A percentile compares a stretch with the other conserved stretches of the same genome.
phyloP scores from a whole-genome alignment of 1,284 basidiomycete genomes.

The Tilletia setariae region DNA sequence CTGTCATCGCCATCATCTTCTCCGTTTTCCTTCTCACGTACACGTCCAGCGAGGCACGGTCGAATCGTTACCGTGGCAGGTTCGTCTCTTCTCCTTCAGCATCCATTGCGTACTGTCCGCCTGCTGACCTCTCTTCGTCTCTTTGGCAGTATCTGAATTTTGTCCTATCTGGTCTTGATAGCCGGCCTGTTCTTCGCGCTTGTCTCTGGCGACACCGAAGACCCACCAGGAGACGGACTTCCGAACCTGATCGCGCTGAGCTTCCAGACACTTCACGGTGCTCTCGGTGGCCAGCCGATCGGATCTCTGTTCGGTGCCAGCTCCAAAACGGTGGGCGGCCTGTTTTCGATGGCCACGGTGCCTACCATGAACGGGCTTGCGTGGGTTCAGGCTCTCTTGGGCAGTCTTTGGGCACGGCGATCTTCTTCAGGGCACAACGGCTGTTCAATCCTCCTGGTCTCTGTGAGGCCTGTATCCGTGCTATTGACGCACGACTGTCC shows the following conservation, averaged over 20 bases:
- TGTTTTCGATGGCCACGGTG: conserved; percentile 13
- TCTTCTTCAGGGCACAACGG: background rate
- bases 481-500: no score
- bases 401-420: conserved; percentile 29
- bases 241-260: background rate
- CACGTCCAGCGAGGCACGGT: conserved; percentile 96
- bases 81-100: background rate
- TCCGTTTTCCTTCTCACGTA: conserved; percentile 87
- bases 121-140: background rate
- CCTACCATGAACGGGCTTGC: conserved; percentile 19
- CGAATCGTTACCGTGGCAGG: conserved; percentile 69
- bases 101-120: background rate
- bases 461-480: no score
- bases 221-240: conserved; percentile 26
- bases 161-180: conserved; percentile 48
- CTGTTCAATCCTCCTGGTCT: no score
- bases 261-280: conserved; percentile 25
- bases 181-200: conserved; percentile 53
- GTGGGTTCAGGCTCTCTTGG: conserved; percentile 28
- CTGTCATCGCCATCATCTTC: conserved; percentile 85
- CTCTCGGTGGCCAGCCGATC: conserved; percentile 23
- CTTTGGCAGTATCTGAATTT: conserved; percentile 38
- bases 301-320: conserved; percentile 19
- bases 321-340: conserved; percentile 5
- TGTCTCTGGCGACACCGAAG: conserved; percentile 38